These are phyloP conservation scores for Monascus purpureus DNA, from an alignment of 495 filamentous ascomycete species.

Conservation along the genomic window DNA sequence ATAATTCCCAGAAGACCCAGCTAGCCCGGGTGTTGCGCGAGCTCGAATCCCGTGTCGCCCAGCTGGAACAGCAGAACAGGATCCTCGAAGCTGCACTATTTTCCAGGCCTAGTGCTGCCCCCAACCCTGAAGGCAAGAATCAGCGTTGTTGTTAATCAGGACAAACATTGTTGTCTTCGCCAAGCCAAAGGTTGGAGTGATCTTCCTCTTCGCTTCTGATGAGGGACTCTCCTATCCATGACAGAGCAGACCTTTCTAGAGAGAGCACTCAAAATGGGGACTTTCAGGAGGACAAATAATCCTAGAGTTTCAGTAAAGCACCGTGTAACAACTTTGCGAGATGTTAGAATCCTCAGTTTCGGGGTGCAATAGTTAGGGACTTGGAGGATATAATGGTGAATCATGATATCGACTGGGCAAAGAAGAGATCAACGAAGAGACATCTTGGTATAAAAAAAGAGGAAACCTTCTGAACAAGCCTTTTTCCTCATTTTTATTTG, in stretches of 20 bases:
- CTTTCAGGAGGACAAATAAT: no score
- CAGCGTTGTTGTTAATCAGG: no score
- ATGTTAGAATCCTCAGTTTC: conserved; percentile 17
- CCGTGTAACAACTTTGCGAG: no score
- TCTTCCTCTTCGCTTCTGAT: conserved; percentile 3
- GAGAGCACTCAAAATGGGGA: no score
- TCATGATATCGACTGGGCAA: conserved; percentile 23
- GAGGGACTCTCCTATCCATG: neutral
- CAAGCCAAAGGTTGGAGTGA: conserved; percentile 12
- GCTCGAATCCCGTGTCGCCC: conserved; percentile 25
- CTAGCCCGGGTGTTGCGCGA: conserved; percentile 3
- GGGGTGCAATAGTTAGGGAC: conserved; percentile 15
- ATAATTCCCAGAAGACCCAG: conserved; percentile 11
- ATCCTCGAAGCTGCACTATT: conserved; percentile 32
- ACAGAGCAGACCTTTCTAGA: neutral
- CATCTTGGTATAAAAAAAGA: conserved; percentile 4
- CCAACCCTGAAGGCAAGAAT: no score
- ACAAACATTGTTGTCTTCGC: conserved; percentile 10
- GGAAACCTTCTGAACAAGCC: no score
- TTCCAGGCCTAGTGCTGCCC: conserved; percentile 17
- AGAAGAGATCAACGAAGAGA: conserved; percentile 17
- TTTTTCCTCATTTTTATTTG: no score
- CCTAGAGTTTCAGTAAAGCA: no score
- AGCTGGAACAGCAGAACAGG: conserved; percentile 31
- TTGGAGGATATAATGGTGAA: conserved; percentile 27